Base-by-base conservation (phyloP, 2,329 filamentous ascomycete species). In the Beauveria asiatica region DNA sequence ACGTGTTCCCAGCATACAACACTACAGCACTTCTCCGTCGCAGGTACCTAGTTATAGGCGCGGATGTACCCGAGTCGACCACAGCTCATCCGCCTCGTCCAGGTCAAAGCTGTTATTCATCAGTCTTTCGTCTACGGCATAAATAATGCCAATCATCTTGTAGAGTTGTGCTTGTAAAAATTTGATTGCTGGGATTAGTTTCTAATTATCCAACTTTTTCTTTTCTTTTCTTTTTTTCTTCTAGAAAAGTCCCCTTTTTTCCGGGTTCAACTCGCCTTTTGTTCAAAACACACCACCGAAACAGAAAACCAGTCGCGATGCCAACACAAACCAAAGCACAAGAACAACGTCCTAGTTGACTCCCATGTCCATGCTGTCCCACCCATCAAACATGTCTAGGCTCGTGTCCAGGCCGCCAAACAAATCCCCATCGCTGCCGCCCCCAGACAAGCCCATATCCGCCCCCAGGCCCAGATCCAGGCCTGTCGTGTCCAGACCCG, bases 371-470 rank as follows among this genome's bases (percentile, higher is more conserved):
- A 75, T 75, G 19, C 64, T 66, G 48, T 74, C 72, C 69, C 72
- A 72, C 55, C 68, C 71, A 37, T 72, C 70, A 66, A 81, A 80
- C 60, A 78, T 74, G 52, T 80, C 79, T 63, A 81, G 74, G 11
- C 70, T 66, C 9, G 71, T 70, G 33, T 72, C 73, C n/a, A 76
- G 66, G 2, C 68, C 67, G 4, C 71, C 70, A 66, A 77, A 77
- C 61, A 76, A 61, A 41, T 75, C 71, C 5, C 72, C 75, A 33
- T 75, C 77, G 21, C 65, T 68, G n/a, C 65, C 72, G 39, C 65
- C 68, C 23, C 69, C 70, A 9, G 74, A 72, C 4, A 68, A 65
- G 5, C 27, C 57, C 49, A 59, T 30, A 10, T 59, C 68, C 17
- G 27, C 68, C 3, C 72, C 72, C 4, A 76, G 70, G 8, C 71